Base-by-base conservation (phyloP, 192 early-diverging fungal genomes). In the Geosiphon pyriformis region DNA sequence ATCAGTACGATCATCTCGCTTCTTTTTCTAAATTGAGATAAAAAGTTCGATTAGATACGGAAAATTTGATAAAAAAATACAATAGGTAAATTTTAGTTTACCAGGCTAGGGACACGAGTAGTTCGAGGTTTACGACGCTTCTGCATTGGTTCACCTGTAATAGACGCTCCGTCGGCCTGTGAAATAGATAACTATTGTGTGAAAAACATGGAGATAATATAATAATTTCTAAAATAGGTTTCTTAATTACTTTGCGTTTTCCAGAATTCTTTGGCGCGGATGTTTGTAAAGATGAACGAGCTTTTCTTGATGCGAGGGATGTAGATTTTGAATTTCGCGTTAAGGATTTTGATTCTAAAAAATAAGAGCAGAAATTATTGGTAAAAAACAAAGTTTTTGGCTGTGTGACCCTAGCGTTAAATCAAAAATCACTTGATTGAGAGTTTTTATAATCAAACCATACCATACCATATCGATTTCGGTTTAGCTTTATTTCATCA, bases 1-100 rank as follows among this genome's bases (percentile, higher is more conserved):
- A 55, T 66, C 64, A 2, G 64, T 66, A 29, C 64, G 64, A 66
- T 66, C 64, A 37, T 66, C 64, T 3, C 64, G 50, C 25, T 66
- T 66, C 52, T 66, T 66, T 55, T 66, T 66, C 61, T 62, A 50
- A 31, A 20, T 52, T 52, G 20, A 52, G 20, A 20, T 52, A 52
- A 42, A 10, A 42, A n/a, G n/a, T n/a, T n/a, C n/a, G n/a, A n/a
- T n/a, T n/a, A n/a, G n/a, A n/a, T n/a, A n/a, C n/a, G n/a, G n/a
- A n/a, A n/a, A n/a, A n/a, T n/a, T n/a, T n/a, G n/a, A n/a, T n/a
- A n/a, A n/a, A n/a, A n/a, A n/a, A n/a, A n/a, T n/a, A n/a, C n/a
- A n/a, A n/a, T n/a, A n/a, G n/a, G n/a, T n/a, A n/a, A n/a, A n/a
- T n/a, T n/a, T n/a, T n/a, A n/a, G n/a, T n/a, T 42, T 42, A 42